Evolutionary conservation across 148 eudicot species (phyloP).

Genomic region (Gaultheria prostrata): DNA sequence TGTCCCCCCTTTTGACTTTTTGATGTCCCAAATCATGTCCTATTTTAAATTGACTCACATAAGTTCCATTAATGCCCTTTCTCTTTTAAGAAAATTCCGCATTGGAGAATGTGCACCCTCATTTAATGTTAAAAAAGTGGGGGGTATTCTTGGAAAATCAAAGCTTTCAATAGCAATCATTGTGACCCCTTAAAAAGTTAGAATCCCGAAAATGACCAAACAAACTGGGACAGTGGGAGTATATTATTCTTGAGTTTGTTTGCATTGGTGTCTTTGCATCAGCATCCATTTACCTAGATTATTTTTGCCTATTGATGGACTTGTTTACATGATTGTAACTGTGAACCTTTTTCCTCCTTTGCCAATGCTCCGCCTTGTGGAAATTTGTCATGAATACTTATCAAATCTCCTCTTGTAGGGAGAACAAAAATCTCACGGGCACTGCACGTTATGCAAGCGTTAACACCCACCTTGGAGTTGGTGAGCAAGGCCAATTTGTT

Average conservation of each 20-base stretch:
- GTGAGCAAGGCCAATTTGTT: slow-evolving; percentile 39
- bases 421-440: slow-evolving; percentile 95
- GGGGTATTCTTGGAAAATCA: no score
- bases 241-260: neutral
- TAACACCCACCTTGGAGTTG: slow-evolving; percentile 97
- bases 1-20: no score
- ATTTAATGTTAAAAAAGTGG: no score
- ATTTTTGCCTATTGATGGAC: neutral
- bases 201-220: no score
- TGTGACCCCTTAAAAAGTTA: no score
- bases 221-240: no score
- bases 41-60: no score
- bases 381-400: neutral
- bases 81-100: no score
- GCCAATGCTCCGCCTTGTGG: slow-evolving; percentile 8
- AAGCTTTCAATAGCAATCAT: no score
- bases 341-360: neutral
- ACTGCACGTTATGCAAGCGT: slow-evolving; percentile 99
- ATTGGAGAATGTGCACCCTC: no score
- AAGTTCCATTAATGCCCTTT: no score
- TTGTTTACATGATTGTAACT: slow-evolving; percentile 1
- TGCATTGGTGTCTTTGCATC: neutral
- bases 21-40: no score
- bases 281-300: neutral
- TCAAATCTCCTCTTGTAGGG: slow-evolving; percentile 41